A percentile compares a stretch with the other conserved stretches of the same genome.
These are phyloP conservation scores for Eucalyptus sp. DNA, from an alignment of 345 rosid species.

Conservation along the genomic window DNA sequence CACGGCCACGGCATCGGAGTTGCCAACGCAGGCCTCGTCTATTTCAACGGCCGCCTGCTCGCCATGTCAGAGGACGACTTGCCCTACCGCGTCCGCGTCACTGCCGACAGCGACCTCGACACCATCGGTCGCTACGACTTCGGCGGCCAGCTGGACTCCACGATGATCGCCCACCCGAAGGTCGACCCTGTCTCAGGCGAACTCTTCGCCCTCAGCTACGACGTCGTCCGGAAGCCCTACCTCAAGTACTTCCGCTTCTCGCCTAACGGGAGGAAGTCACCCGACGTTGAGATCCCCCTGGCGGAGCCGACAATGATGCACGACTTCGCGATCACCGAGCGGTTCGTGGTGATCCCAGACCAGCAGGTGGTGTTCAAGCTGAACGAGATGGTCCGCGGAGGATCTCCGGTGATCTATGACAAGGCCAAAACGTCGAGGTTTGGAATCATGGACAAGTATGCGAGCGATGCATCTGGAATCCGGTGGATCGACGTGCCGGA, in stretches of 20 bases:
- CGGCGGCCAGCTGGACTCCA: slow-evolving; percentile 38
- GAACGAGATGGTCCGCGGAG: slow-evolving; percentile 68
- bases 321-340: slow-evolving; percentile 76
- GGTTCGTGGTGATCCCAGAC: slow-evolving; percentile 69
- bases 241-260: slow-evolving; percentile 65
- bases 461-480: slow-evolving; percentile 20
- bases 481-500: slow-evolving; percentile 68
- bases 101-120: slow-evolving; percentile 45
- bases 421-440: slow-evolving; percentile 59
- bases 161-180: slow-evolving; percentile 95
- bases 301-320: slow-evolving; percentile 84
- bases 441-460: slow-evolving; percentile 63
- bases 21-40: slow-evolving; percentile 82
- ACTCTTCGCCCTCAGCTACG: slow-evolving; percentile 70
- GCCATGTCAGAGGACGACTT: slow-evolving; percentile 93
- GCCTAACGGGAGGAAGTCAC: slow-evolving; percentile 50
- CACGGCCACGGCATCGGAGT: slow-evolving; percentile 64
- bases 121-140: slow-evolving; percentile 68
- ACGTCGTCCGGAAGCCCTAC: slow-evolving; percentile 67
- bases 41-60: slow-evolving; percentile 52
- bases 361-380: slow-evolving; percentile 85
- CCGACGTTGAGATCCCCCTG: slow-evolving; percentile 55
- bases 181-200: slow-evolving; percentile 64
- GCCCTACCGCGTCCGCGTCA: slow-evolving; percentile 65
- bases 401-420: slow-evolving; percentile 82